Conservation (phyloP, 106 monocot genomes). For the Narthecium ossifragum region DNA sequence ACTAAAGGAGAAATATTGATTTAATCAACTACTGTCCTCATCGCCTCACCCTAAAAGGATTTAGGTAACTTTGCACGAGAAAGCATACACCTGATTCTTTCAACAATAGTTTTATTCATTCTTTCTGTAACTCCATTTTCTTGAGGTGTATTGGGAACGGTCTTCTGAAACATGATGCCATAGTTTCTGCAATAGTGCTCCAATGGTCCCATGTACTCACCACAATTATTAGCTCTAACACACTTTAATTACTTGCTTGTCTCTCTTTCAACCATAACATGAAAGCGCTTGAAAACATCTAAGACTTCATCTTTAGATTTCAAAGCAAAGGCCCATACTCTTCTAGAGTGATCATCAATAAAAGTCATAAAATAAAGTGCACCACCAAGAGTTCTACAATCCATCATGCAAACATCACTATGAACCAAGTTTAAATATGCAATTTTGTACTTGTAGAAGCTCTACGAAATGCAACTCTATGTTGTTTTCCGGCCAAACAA, state of each 20-base stretch:
- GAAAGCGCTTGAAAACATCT: not conserved
- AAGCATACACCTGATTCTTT: too few species aligned
- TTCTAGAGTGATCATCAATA: not conserved
- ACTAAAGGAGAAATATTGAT: too few species aligned
- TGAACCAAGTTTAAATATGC: constrained; percentile 5
- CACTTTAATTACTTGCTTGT: not conserved
- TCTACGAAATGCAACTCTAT: constrained; percentile 1
- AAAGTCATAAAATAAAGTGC: constrained; percentile 1
- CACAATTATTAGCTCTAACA: not conserved
- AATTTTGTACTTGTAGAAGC: not conserved
- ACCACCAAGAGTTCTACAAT: not conserved
- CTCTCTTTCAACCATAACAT: constrained; percentile 2
- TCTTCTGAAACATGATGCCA: not conserved
- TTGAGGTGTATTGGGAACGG: not conserved
- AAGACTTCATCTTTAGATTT: constrained; percentile 3
- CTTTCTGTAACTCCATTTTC: not conserved
- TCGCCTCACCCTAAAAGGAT: too few species aligned
- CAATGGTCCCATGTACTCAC: constrained; percentile 1
- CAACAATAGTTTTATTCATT: not conserved
- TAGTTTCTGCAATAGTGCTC: not conserved
- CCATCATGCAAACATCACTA: constrained; percentile 11
- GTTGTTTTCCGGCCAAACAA: constrained; percentile 3
- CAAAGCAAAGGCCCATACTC: constrained; percentile 4
- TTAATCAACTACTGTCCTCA: too few species aligned
- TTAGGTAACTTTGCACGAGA: too few species aligned